These are phyloP conservation scores for Ascochyta rabiei DNA, from an alignment of 2,329 filamentous ascomycete genomes.

Conservation along the genomic window DNA sequence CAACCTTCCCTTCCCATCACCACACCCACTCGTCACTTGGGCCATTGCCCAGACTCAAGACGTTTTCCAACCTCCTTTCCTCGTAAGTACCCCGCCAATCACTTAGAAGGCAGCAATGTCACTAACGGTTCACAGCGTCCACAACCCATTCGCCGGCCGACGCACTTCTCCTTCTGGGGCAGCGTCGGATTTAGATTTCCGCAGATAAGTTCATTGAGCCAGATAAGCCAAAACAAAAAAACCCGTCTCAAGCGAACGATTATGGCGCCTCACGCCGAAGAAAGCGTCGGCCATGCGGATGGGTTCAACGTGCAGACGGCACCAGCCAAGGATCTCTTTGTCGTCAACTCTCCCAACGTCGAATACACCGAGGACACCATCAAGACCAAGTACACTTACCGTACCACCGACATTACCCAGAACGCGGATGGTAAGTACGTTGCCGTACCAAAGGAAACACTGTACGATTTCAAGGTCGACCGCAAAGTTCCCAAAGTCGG, in stretches of 20 bases:
- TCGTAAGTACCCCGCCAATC: constrained; percentile 68
- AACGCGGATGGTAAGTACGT: constrained; percentile 76
- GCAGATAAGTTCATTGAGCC: constrained; percentile 40
- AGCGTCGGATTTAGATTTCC: constrained; percentile 66
- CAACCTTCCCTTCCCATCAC: constrained; percentile 16
- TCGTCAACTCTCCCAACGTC: constrained; percentile 90
- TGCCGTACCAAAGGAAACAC: constrained; percentile 83
- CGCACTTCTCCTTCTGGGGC: constrained; percentile 87
- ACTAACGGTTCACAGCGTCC: constrained; percentile 65
- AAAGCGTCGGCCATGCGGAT: constrained; percentile 61
- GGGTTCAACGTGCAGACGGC: constrained; percentile 53
- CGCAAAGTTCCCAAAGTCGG: constrained; percentile 91
- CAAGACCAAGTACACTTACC: constrained; percentile 93
- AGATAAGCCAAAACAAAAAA: constrained; percentile 33
- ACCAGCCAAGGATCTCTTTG: constrained; percentile 71
- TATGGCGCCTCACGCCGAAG: constrained; percentile 95
- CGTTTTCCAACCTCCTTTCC: constrained; percentile 98
- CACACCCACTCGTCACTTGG: constrained; percentile 36
- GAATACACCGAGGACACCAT: constrained; percentile 87
- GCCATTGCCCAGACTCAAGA: constrained; percentile 73
- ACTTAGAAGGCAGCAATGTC: constrained; percentile 5
- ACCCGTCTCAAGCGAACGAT: constrained; percentile 44
- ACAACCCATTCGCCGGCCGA: constrained; percentile 96
- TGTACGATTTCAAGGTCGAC: constrained; percentile 97
- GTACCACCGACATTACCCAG: constrained; percentile 82